A percentile compares a stretch with the other conserved stretches of the same genome.
Evolutionary conservation across 202 grass and related monocot genomes (phyloP).

Genomic region (Bolboschoenoplectus hybrid): DNA sequence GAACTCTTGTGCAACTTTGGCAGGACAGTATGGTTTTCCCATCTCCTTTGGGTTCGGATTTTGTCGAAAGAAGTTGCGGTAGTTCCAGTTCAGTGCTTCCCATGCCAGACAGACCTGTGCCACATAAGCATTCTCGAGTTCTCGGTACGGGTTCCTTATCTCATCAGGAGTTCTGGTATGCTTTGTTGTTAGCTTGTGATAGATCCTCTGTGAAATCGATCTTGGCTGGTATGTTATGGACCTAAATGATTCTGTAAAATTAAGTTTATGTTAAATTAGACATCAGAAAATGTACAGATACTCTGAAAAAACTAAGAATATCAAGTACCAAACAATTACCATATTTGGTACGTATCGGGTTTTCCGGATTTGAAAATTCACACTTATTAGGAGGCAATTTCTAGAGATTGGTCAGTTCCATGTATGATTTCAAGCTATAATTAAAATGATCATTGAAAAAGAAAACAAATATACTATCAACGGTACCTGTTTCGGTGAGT

Average conservation of each 20-base stretch:
- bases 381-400: neutral
- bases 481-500: conserved; percentile 79
- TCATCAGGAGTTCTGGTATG: conserved; percentile 42
- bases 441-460: neutral
- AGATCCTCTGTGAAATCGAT: conserved; percentile 72
- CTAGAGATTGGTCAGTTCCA: no score
- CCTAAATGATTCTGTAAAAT: conserved; percentile 66
- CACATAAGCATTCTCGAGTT: conserved; percentile 83
- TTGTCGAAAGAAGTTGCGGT: conserved; percentile 54
- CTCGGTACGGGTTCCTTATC: conserved; percentile 68
- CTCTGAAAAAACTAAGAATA: neutral
- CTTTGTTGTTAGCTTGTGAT: conserved; percentile 57
- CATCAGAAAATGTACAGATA: neutral
- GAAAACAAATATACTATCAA: neutral
- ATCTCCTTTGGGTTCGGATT: conserved; percentile 49
- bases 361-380: neutral
- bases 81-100: conserved; percentile 94
- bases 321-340: neutral
- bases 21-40: conserved; percentile 58
- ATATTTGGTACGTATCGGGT: neutral
- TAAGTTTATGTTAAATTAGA: neutral
- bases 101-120: conserved; percentile 85
- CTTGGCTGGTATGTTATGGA: conserved; percentile 73
- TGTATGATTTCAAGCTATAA: neutral
- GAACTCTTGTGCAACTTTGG: conserved; percentile 78